Evolutionary conservation across 768 basidiomycete genomes (phyloP).

Genomic region (Trametes cingulata): DNA sequence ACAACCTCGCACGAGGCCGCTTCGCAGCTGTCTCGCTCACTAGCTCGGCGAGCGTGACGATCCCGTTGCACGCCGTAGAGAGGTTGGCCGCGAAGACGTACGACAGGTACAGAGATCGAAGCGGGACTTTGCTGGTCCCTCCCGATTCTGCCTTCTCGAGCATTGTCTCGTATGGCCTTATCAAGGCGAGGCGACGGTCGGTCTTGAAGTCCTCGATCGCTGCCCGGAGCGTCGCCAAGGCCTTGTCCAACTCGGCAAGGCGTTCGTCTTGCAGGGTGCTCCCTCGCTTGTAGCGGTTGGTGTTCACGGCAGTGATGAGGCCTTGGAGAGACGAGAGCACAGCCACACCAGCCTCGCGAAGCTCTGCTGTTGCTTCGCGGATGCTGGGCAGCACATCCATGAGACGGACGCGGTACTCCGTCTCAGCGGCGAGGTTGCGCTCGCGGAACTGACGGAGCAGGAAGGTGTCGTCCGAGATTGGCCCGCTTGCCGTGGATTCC

Average conservation of each 20-base stretch:
- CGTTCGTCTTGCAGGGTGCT: slow-evolving; percentile 14
- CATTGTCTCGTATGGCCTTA: slow-evolving; percentile 44
- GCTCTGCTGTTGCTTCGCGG: slow-evolving; percentile 34
- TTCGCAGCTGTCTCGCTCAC: slow-evolving; percentile 41
- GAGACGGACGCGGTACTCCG: slow-evolving; percentile 32
- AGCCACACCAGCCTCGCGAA: slow-evolving; percentile 34
- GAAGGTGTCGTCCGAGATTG: slow-evolving; percentile 35
- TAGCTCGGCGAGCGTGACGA: slow-evolving; percentile 39
- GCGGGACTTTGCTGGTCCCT: slow-evolving; percentile 26
- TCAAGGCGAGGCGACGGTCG: slow-evolving; percentile 36
- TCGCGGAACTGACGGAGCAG: slow-evolving; percentile 37
- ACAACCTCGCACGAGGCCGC: slow-evolving; percentile 42
- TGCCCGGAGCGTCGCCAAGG: slow-evolving; percentile 9
- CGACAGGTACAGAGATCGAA: slow-evolving; percentile 48
- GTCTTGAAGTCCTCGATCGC: slow-evolving; percentile 36
- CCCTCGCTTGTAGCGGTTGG: slow-evolving; percentile 33
- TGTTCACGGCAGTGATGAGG: slow-evolving; percentile 37
- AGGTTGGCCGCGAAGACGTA: slow-evolving; percentile 52
- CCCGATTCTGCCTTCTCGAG: slow-evolving; percentile 34
- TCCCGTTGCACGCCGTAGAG: slow-evolving; percentile 37
- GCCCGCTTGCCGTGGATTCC: slow-evolving; percentile 9
- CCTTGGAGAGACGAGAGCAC: slow-evolving; percentile 31
- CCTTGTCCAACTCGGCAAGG: slow-evolving; percentile 17
- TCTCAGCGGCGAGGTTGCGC: slow-evolving; percentile 31
- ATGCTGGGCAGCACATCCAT: slow-evolving; percentile 39